Evolutionary conservation across 2,329 filamentous ascomycete species (phyloP), one percentile per base, ranked within the genome.

Genomic region (Stachybotrys elegans): DNA sequence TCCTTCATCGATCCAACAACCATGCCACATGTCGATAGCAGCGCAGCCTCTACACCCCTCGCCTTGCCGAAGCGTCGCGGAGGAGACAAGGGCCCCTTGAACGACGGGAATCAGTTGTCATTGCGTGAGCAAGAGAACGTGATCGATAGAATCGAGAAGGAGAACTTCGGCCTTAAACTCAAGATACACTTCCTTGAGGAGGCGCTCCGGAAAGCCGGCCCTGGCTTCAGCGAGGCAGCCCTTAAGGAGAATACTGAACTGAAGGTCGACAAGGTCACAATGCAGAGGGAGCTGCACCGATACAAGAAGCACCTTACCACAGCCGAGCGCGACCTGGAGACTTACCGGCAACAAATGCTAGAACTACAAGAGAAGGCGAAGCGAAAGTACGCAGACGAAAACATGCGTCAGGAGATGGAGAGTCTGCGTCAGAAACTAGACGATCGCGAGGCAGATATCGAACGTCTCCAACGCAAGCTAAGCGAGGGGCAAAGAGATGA

Each of bases 181-280:
- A 96, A 95, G 66, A 95, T 97, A 43, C 90, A 97, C 65, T 98
- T 95, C 62, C 76, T 98, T 44, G 90, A 98, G 63, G 89, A 97
- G 55, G 88, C 88, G 13, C 69, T 98, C 40, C 81, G 84, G 43
- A 95, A 94, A 62, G 81, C 86, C 43, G 92, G 92, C 1, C 90
- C 88, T 7, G 89, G 91, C 44, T 93, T 91, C 70, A 94, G 91
- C 57, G 86, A 95, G 63, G 82, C 83, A 22, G 89, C 92, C 4
- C 71, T 98, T 22, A 89, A 88, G 60, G 93, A 98, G 66, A 98
- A 98, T 60, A 94, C 93, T 4, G 91, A 95, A 52, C 80, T 98
- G 43, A 97, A 97, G 65, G 90, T 95, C 46, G 86, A 93, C 67
- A 88, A 88, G 60, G 81, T 94, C 48, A 92, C 88, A 0, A 86